phyloP scores from a whole-genome alignment of 805 yeast genomes.

The Yamadazyma tumulicola region DNA sequence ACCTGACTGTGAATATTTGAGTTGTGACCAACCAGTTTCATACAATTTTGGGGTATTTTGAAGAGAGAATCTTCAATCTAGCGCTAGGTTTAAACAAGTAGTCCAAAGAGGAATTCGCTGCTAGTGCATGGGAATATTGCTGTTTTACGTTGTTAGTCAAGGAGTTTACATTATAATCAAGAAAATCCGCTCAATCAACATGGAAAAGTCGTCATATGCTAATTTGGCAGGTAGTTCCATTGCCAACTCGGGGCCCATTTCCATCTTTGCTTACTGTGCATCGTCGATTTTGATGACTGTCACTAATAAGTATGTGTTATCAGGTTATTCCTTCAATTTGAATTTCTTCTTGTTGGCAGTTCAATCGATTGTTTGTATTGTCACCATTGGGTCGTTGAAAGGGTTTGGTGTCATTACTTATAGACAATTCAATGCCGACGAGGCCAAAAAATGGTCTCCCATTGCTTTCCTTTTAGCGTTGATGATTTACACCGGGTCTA shows the following conservation, averaged over 20 bases:
- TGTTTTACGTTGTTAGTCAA: slow-evolving; percentile 37
- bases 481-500: slow-evolving; percentile 95
- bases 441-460: slow-evolving; percentile 95
- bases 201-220: slow-evolving; percentile 32
- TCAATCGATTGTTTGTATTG: slow-evolving; percentile 81
- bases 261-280: slow-evolving; percentile 80
- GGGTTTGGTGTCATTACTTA: slow-evolving; percentile 73
- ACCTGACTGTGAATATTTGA: too few species aligned
- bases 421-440: slow-evolving; percentile 79
- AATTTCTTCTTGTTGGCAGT: slow-evolving; percentile 87
- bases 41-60: too few species aligned
- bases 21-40: too few species aligned
- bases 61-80: too few species aligned
- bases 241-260: slow-evolving; percentile 59
- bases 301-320: slow-evolving; percentile 91
- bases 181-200: slow-evolving; percentile 17
- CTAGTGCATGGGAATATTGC: slow-evolving; percentile 37
- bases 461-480: slow-evolving; percentile 83
- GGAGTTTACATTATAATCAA: slow-evolving; percentile 26
- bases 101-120: not conserved
- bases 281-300: slow-evolving; percentile 97
- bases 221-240: slow-evolving; percentile 24
- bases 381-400: slow-evolving; percentile 71
- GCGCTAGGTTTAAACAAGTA: too few species aligned
- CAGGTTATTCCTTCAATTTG: slow-evolving; percentile 67